Evolutionary conservation across 1,139 yeast species (phyloP).

Genomic region (Sugiyamaella neomexicana): DNA sequence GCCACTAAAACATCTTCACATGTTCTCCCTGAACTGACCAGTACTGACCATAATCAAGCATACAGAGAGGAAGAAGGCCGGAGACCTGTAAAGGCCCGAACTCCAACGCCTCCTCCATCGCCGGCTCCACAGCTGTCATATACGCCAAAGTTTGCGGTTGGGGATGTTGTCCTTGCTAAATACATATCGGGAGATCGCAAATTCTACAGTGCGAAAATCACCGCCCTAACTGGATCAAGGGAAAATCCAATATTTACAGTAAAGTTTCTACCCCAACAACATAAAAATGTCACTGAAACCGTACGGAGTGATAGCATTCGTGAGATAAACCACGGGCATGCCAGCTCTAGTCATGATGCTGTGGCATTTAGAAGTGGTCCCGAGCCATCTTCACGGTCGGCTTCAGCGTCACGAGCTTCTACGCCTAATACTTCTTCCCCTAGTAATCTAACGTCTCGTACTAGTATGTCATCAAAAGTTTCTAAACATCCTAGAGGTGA

Average conservation of each 20-base stretch:
- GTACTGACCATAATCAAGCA: neutral
- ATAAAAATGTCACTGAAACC: constrained; percentile 32
- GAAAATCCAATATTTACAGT: constrained; percentile 36
- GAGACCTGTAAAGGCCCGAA: neutral
- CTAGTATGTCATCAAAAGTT: neutral
- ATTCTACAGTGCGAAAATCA: constrained; percentile 34
- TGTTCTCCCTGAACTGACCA: neutral
- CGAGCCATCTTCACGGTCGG: neutral
- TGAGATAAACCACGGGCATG: neutral
- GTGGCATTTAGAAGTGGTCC: constrained; percentile 1
- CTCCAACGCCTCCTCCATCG: neutral
- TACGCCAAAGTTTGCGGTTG: constrained; percentile 25
- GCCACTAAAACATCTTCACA: neutral
- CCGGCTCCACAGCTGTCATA: constrained; percentile 5
- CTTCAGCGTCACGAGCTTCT: neutral
- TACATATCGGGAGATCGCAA: constrained; percentile 36
- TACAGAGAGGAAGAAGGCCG: neutral
- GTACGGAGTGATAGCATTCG: constrained; percentile 29
- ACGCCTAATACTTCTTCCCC: constrained; percentile 3
- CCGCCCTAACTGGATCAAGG: constrained; percentile 36
- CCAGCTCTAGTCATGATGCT: neutral
- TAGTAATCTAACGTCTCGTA: constrained; percentile 5
- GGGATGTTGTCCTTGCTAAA: constrained; percentile 33
- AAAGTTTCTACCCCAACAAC: constrained; percentile 27
- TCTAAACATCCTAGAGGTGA: constrained; percentile 9